Conservation (phyloP, 148 eudicot genomes). For the Agrostemma githago region DNA sequence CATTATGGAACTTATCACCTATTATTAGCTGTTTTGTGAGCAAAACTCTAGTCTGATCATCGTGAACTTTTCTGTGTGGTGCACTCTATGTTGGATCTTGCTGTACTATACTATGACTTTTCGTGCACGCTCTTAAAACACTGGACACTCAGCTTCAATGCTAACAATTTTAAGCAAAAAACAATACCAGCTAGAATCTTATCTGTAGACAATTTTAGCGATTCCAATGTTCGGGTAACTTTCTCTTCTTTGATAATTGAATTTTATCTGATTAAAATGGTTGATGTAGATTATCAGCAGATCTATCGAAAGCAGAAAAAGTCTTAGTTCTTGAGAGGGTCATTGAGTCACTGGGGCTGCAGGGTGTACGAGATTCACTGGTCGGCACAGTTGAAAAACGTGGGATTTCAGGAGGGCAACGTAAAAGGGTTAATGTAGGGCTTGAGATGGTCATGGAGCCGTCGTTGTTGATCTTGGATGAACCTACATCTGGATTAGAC, state of each 20-base stretch:
- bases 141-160: too few species aligned
- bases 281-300: slow-evolving; percentile 49
- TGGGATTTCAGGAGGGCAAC: slow-evolving; percentile 92
- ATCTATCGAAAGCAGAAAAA: slow-evolving; percentile 72
- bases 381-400: slow-evolving; percentile 89
- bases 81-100: too few species aligned
- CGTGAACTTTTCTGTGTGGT: too few species aligned
- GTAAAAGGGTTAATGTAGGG: slow-evolving; percentile 89
- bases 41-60: too few species aligned
- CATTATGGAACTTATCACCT: too few species aligned
- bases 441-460: slow-evolving; percentile 99
- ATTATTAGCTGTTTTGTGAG: too few species aligned
- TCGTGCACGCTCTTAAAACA: too few species aligned
- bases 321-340: slow-evolving; percentile 88
- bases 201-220: too few species aligned
- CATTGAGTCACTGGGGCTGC: slow-evolving; percentile 72
- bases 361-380: slow-evolving; percentile 70
- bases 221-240: too few species aligned
- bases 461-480: slow-evolving; percentile 81
- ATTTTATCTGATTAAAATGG: background rate
- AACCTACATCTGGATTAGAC: slow-evolving; percentile 96
- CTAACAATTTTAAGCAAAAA: too few species aligned
- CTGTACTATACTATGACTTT: too few species aligned
- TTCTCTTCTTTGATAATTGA: background rate
- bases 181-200: too few species aligned